phyloP scores from a whole-genome alignment of 1,284 basidiomycete species.

The Anthracocystis setariae region DNA sequence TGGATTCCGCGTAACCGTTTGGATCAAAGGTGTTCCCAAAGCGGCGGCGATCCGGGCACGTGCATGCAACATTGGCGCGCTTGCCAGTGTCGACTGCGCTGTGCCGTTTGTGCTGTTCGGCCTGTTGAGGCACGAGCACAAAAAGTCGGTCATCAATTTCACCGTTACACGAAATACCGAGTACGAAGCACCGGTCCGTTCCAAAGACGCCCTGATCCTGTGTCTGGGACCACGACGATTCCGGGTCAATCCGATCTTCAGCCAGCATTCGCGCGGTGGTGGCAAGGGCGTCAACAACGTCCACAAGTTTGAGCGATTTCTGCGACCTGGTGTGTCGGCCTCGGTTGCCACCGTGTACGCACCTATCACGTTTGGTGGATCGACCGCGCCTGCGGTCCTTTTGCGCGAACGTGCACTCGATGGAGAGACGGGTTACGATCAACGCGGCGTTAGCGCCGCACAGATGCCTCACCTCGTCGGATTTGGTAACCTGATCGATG shows the following conservation, averaged over 20 bases:
- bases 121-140: slow-evolving; percentile 93
- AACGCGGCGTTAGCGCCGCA: slow-evolving; percentile 57
- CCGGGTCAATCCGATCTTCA: slow-evolving; percentile 86
- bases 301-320: slow-evolving; percentile 95
- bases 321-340: slow-evolving; percentile 77
- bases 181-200: slow-evolving; percentile 84
- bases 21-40: slow-evolving; percentile 55
- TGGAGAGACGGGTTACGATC: slow-evolving; percentile 61
- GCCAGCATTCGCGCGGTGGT: slow-evolving; percentile 81
- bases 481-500: slow-evolving; percentile 85
- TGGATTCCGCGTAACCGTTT: slow-evolving; percentile 47
- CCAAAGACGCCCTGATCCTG: slow-evolving; percentile 91
- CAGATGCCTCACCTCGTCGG: slow-evolving; percentile 78
- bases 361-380: slow-evolving; percentile 84
- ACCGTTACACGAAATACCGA: slow-evolving; percentile 95
- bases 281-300: slow-evolving; percentile 93
- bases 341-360: slow-evolving; percentile 81
- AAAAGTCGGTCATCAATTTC: slow-evolving; percentile 92
- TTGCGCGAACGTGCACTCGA: slow-evolving; percentile 44
- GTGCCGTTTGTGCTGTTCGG: slow-evolving; percentile 81
- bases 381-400: slow-evolving; percentile 60
- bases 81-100: slow-evolving; percentile 39
- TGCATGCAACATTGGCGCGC: slow-evolving; percentile 7
- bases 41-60: slow-evolving; percentile 55
- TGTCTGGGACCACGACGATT: slow-evolving; percentile 89